Percentiles rank a stretch among this genome's conserved stretches.
These are phyloP conservation scores for Lentinula raphanica DNA, from an alignment of 768 basidiomycete genomes.

Conservation along the genomic window DNA sequence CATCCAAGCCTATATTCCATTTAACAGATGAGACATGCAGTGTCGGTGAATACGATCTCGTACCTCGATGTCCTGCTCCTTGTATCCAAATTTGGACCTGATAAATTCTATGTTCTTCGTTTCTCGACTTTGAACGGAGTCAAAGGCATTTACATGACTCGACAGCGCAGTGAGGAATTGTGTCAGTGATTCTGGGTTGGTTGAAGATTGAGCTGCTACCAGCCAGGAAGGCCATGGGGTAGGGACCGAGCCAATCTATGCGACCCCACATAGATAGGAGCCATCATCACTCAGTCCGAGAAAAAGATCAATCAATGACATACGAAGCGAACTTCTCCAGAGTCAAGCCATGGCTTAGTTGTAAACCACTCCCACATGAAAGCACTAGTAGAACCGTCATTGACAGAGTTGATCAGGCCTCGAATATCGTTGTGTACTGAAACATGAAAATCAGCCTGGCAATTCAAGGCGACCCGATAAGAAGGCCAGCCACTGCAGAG, in stretches of 20 bases:
- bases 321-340: constrained; percentile 79
- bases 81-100: constrained; percentile 72
- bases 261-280: too few species aligned
- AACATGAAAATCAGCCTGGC: background rate
- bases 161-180: constrained; percentile 64
- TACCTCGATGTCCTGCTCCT: constrained; percentile 76
- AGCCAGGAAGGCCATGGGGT: constrained; percentile 99
- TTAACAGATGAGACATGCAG: background rate
- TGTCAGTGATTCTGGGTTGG: constrained; percentile 41
- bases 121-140: constrained; percentile 50
- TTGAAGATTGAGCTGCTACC: constrained; percentile 78
- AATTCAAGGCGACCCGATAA: background rate
- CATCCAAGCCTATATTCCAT: constrained; percentile 66
- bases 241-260: constrained; percentile 76
- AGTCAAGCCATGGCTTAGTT: constrained; percentile 67
- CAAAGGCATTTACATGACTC: constrained; percentile 60
- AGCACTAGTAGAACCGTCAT: constrained; percentile 80
- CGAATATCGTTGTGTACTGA: constrained; percentile 78
- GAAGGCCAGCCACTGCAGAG: constrained; percentile 9
- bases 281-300: background rate
- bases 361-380: constrained; percentile 97
- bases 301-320: constrained; percentile 24
- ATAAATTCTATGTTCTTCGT: constrained; percentile 71
- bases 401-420: constrained; percentile 80
- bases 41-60: background rate